phyloP scores from a whole-genome alignment of 2,329 filamentous ascomycete species.

The Fusarium sp. region DNA sequence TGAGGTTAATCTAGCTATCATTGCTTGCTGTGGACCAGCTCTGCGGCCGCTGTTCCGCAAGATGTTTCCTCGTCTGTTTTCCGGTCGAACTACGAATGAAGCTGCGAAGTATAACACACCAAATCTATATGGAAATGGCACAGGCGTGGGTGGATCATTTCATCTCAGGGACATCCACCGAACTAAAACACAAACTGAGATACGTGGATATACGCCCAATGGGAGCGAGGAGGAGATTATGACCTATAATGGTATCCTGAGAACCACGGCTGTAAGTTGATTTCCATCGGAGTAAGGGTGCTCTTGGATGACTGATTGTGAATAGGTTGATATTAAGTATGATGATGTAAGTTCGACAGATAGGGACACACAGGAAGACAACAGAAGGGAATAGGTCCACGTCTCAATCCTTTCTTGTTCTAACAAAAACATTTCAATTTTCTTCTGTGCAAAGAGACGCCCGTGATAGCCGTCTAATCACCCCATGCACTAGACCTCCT shows the following conservation, averaged over 20 bases:
- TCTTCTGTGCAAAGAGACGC: too few species aligned
- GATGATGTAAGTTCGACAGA: not conserved
- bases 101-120: slow-evolving; percentile 18
- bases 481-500: not conserved
- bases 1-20: slow-evolving; percentile 55
- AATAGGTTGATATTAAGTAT: not conserved
- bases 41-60: slow-evolving; percentile 36
- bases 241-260: slow-evolving; percentile 43
- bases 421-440: too few species aligned
- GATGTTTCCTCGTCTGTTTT: slow-evolving; percentile 44
- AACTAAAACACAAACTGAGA: slow-evolving; percentile 33
- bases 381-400: not conserved
- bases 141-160: not conserved
- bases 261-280: slow-evolving; percentile 34
- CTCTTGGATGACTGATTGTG: too few species aligned
- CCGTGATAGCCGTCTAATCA: too few species aligned
- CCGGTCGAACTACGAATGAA: not conserved
- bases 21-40: slow-evolving; percentile 52
- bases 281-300: fast-evolving
- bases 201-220: slow-evolving; percentile 39
- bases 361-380: not conserved
- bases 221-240: slow-evolving; percentile 45
- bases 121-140: slow-evolving; percentile 18
- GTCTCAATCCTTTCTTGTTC: too few species aligned
- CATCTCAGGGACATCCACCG: slow-evolving; percentile 37